Evolutionary conservation across 2,329 filamentous ascomycete genomes (phyloP).

Genomic region (Penicillium verrucosum): DNA sequence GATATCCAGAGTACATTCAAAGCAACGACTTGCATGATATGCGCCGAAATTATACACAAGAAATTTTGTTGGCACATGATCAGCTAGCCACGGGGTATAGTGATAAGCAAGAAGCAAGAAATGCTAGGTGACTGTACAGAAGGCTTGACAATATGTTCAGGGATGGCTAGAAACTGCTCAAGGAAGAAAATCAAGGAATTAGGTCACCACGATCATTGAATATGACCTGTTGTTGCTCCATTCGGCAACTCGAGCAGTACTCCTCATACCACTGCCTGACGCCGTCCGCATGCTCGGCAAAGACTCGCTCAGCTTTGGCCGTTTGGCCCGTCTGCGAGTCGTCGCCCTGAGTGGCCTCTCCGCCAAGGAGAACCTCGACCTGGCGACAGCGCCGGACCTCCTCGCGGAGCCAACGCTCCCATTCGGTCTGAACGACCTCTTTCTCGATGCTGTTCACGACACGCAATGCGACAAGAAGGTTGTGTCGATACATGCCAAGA

Average conservation of each 20-base stretch:
- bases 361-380: slow-evolving; percentile 48
- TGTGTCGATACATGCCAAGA: slow-evolving; percentile 80
- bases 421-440: slow-evolving; percentile 82
- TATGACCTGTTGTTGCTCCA: slow-evolving; percentile 38
- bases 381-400: slow-evolving; percentile 74
- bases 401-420: slow-evolving; percentile 85
- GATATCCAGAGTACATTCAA: not conserved
- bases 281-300: slow-evolving; percentile 41
- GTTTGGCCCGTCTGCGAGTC: slow-evolving; percentile 22
- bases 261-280: slow-evolving; percentile 56
- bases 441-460: slow-evolving; percentile 85
- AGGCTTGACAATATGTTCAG: slow-evolving; percentile 4
- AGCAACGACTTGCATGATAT: not conserved
- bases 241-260: slow-evolving; percentile 61
- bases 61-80: slow-evolving; percentile 5
- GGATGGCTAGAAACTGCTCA: not conserved
- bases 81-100: slow-evolving; percentile 31
- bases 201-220: slow-evolving; percentile 21
- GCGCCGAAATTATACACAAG: slow-evolving; percentile 13
- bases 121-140: slow-evolving; percentile 7
- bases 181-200: slow-evolving; percentile 15
- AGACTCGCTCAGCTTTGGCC: slow-evolving; percentile 28
- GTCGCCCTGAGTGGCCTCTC: slow-evolving; percentile 21
- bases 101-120: slow-evolving; percentile 16
- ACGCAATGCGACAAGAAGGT: slow-evolving; percentile 84